A percentile compares a stretch with the other conserved stretches of the same genome.
phyloP scores from a whole-genome alignment of 306 rosid species.

The Glycyrrhiza uralensis region DNA sequence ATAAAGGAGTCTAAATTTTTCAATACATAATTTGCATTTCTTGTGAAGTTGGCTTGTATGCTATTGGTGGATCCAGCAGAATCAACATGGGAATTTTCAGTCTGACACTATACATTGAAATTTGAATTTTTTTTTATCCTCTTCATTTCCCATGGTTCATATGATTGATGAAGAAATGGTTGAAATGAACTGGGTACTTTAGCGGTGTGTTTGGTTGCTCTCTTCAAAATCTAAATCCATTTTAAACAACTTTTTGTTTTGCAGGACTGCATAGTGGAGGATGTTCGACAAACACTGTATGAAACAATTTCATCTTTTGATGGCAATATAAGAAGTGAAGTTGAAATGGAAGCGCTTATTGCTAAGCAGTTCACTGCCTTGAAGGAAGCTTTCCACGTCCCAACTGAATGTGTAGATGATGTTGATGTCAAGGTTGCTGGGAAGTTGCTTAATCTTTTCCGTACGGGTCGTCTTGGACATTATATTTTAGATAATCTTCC shows the following conservation, averaged over 20 bases:
- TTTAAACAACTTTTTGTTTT: background rate
- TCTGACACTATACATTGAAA: background rate
- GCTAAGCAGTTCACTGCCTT: conserved; percentile 46
- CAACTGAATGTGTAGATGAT: conserved; percentile 33
- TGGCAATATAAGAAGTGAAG: conserved; percentile 44
- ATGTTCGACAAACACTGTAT: conserved; percentile 54
- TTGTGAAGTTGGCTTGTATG: background rate
- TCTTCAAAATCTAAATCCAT: background rate
- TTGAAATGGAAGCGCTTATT: conserved; percentile 44
- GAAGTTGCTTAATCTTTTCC: conserved; percentile 72
- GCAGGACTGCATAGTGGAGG: conserved; percentile 64
- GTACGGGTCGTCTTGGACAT: conserved; percentile 78
- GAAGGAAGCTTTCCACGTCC: conserved; percentile 50
- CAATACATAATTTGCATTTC: background rate
- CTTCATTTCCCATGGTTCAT: background rate
- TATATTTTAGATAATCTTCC: conserved; percentile 60
- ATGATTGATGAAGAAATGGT: background rate
- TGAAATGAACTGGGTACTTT: background rate
- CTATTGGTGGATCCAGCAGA: background rate
- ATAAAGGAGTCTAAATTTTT: background rate
- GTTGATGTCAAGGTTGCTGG: conserved; percentile 48
- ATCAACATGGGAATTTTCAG: background rate
- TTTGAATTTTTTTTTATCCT: background rate
- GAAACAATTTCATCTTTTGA: conserved; percentile 51
- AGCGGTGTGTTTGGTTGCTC: background rate